These are phyloP conservation scores for Dicorynia guianensis DNA, from an alignment of 306 rosid species.

Conservation along the genomic window DNA sequence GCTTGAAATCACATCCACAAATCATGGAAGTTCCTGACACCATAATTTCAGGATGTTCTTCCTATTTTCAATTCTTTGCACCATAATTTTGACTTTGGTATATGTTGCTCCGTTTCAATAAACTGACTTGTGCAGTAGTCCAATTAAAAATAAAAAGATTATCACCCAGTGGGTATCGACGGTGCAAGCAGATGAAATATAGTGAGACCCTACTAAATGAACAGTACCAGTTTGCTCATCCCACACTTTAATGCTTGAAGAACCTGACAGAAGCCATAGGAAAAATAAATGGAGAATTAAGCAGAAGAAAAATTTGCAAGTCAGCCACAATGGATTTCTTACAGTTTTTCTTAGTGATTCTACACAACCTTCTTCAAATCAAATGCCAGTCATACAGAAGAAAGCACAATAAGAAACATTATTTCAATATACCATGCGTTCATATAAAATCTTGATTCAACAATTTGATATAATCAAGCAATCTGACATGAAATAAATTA, in stretches of 20 bases:
- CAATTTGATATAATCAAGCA: neutral
- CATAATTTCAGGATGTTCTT: conserved; percentile 41
- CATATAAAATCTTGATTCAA: conserved; percentile 2
- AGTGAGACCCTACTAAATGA: conserved; percentile 90
- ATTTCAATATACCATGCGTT: neutral
- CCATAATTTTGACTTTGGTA: conserved; percentile 46
- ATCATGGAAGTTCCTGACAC: conserved; percentile 40
- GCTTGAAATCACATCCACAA: conserved; percentile 46
- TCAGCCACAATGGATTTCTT: conserved; percentile 19
- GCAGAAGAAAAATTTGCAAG: conserved; percentile 26
- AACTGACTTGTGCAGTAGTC: conserved; percentile 57
- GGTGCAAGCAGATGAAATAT: conserved; percentile 58
- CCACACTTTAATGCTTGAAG: conserved; percentile 80
- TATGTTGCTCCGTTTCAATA: conserved; percentile 51
- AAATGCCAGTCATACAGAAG: neutral
- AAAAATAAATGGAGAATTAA: conserved; percentile 30
- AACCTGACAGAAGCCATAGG: conserved; percentile 68
- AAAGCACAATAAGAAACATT: neutral
- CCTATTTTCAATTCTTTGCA: conserved; percentile 49
- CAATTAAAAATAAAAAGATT: conserved; percentile 49
- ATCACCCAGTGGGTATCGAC: conserved; percentile 49
- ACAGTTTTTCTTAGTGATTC: neutral
- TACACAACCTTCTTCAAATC: neutral
- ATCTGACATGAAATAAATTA: conserved; percentile 8
- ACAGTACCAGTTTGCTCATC: conserved; percentile 92